Evolutionary conservation across 1,284 basidiomycete species (phyloP).

Genomic region (Trametes polyzona): DNA sequence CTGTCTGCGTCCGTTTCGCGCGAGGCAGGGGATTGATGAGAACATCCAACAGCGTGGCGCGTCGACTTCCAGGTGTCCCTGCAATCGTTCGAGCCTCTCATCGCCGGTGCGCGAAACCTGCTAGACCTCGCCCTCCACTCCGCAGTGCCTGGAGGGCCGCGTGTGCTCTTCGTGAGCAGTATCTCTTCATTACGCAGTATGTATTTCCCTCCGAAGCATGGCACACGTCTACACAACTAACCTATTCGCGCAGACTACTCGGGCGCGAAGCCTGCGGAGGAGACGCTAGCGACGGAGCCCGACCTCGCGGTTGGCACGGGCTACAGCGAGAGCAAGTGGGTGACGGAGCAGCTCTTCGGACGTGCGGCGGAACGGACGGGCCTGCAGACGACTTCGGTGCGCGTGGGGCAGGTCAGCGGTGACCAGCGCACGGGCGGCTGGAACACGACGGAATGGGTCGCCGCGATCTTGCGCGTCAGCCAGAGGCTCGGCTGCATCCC

Average conservation of each 20-base stretch:
- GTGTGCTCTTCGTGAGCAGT: slow-evolving; percentile 37
- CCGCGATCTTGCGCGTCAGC: slow-evolving; percentile 12
- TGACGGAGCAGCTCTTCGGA: slow-evolving; percentile 20
- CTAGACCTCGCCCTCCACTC: slow-evolving; percentile 39
- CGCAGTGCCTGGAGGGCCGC: slow-evolving; percentile 16
- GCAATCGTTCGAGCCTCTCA: slow-evolving; percentile 38
- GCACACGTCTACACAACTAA: background rate
- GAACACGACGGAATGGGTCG: slow-evolving; percentile 24
- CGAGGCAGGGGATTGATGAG: background rate
- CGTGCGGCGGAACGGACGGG: slow-evolving; percentile 12
- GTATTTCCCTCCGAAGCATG: background rate
- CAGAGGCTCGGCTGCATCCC: slow-evolving; percentile 17
- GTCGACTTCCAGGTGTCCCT: slow-evolving; percentile 42
- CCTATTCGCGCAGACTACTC: slow-evolving; percentile 3
- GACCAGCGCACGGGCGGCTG: slow-evolving; percentile 19
- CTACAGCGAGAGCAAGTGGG: slow-evolving; percentile 28
- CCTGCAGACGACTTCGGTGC: slow-evolving; percentile 16
- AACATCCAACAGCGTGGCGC: slow-evolving; percentile 32
- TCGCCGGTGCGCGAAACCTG: slow-evolving; percentile 34
- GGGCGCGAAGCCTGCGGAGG: background rate
- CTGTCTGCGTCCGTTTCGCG: background rate
- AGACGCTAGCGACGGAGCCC: slow-evolving; percentile 8
- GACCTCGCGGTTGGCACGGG: slow-evolving; percentile 15
- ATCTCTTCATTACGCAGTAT: slow-evolving; percentile 19
- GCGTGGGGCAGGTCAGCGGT: slow-evolving; percentile 24